These are phyloP conservation scores for Naumovozyma baii DNA, from an alignment of 805 yeast genomes.

Conservation along the genomic window DNA sequence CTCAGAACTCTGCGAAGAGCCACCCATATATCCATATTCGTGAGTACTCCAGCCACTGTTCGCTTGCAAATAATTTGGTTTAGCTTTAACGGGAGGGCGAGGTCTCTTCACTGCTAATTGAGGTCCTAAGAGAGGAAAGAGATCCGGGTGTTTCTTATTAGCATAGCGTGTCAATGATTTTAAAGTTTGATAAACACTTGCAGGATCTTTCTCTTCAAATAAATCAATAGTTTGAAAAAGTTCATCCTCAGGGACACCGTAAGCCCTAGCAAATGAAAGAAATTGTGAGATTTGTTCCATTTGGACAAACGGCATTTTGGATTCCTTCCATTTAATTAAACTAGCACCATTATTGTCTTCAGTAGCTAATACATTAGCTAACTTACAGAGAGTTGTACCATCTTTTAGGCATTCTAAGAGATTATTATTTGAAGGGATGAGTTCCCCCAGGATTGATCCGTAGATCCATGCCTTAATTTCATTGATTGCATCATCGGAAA, in stretches of 20 bases:
- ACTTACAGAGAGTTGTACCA: conserved; percentile 47
- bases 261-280: conserved; percentile 45
- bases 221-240: conserved; percentile 70
- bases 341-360: conserved; percentile 10
- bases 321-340: conserved; percentile 42
- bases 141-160: conserved; percentile 40
- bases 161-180: conserved; percentile 67
- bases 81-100: conserved; percentile 44
- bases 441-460: conserved; percentile 27
- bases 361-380: conserved; percentile 31
- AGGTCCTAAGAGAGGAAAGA: conserved; percentile 50
- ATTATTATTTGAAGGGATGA: conserved; percentile 1
- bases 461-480: conserved; percentile 50
- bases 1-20: conserved; percentile 46
- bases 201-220: conserved; percentile 65
- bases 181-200: conserved; percentile 64
- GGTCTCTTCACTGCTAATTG: conserved; percentile 39
- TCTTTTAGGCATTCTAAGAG: conserved; percentile 49
- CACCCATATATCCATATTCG: conserved; percentile 53
- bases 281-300: conserved; percentile 82
- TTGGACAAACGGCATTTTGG: conserved; percentile 63
- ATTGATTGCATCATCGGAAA: conserved; percentile 30
- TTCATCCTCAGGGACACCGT: conserved; percentile 75
- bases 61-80: conserved; percentile 39
- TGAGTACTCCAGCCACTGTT: conserved; percentile 45